phyloP scores from a whole-genome alignment of 2,329 filamentous ascomycete species.

The Celoporthe dispersa region DNA sequence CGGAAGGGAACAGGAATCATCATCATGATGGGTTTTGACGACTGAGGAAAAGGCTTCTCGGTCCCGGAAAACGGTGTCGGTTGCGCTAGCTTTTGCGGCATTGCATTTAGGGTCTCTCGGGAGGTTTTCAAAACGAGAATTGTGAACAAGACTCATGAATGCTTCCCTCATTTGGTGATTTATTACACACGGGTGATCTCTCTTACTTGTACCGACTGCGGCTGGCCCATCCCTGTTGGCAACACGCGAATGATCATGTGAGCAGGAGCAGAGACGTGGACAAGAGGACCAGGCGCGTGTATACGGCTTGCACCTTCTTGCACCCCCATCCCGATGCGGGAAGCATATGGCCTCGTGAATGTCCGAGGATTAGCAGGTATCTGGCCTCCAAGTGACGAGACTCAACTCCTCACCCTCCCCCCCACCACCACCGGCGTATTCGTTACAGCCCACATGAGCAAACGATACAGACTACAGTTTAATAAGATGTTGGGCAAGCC shows the following conservation, averaged over 20 bases:
- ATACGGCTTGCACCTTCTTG: not conserved
- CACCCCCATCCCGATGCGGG: not conserved
- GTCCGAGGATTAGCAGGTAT: not conserved
- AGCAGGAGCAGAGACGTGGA: not conserved
- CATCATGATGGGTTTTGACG: slow-evolving; percentile 28
- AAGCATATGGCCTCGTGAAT: not conserved
- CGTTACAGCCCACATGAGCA: not conserved
- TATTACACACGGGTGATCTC: not conserved
- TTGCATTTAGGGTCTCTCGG: slow-evolving; percentile 31
- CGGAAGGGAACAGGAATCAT: slow-evolving; percentile 24
- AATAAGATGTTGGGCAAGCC: not conserved
- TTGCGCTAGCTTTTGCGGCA: slow-evolving; percentile 27
- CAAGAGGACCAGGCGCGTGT: not conserved
- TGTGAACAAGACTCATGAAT: slow-evolving; percentile 11
- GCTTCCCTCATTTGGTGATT: not conserved
- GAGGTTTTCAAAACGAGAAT: slow-evolving; percentile 26
- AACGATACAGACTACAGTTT: not conserved
- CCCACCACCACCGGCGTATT: not conserved
- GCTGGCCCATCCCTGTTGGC: not conserved
- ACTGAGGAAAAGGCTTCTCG: slow-evolving; percentile 24
- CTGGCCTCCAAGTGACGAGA: not conserved
- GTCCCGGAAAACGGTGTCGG: slow-evolving; percentile 30
- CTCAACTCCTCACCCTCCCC: not conserved
- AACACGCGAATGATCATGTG: not conserved
- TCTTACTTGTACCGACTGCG: not conserved